phyloP scores from a whole-genome alignment of 768 basidiomycete genomes.

The Calocybe cyanea region DNA sequence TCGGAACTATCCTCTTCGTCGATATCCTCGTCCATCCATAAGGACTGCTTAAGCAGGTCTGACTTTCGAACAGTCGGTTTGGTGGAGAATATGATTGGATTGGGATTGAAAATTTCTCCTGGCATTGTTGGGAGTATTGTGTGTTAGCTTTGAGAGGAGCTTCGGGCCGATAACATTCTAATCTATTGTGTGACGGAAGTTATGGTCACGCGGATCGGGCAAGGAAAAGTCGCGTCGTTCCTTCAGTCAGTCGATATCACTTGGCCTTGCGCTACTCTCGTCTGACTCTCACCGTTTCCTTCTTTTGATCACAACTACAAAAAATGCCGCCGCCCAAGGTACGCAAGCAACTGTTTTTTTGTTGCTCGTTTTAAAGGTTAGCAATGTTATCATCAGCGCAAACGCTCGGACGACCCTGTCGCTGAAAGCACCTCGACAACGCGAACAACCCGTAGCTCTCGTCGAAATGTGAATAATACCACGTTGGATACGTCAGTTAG shows the following conservation, averaged over 20 bases:
- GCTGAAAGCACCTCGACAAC: constrained; percentile 32
- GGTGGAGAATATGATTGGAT: constrained; percentile 75
- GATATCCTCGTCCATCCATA: constrained; percentile 57
- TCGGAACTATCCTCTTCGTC: constrained; percentile 47
- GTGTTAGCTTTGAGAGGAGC: constrained; percentile 9
- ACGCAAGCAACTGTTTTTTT: not conserved
- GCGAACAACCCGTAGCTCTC: constrained; percentile 44
- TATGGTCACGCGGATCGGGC: constrained; percentile 23
- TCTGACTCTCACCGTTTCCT: not conserved
- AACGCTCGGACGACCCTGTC: constrained; percentile 44
- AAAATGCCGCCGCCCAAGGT: constrained; percentile 37
- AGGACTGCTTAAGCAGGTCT: constrained; percentile 40
- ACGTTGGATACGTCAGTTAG: constrained; percentile 24
- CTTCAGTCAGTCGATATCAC: not conserved
- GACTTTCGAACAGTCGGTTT: constrained; percentile 43
- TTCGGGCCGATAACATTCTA: constrained; percentile 9
- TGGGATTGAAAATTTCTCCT: constrained; percentile 77
- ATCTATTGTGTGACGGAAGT: too few species aligned
- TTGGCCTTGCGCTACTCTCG: not conserved
- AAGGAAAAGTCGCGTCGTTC: constrained; percentile 12
- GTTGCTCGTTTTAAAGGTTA: not conserved
- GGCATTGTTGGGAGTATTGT: constrained; percentile 33
- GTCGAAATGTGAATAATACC: constrained; percentile 25
- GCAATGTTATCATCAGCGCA: constrained; percentile 40
- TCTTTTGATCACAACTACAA: constrained; percentile 3